A percentile compares a stretch with the other conserved stretches of the same genome.
phyloP scores from a whole-genome alignment of 2,329 filamentous ascomycete species.

The Ceratocystis albifundus region DNA sequence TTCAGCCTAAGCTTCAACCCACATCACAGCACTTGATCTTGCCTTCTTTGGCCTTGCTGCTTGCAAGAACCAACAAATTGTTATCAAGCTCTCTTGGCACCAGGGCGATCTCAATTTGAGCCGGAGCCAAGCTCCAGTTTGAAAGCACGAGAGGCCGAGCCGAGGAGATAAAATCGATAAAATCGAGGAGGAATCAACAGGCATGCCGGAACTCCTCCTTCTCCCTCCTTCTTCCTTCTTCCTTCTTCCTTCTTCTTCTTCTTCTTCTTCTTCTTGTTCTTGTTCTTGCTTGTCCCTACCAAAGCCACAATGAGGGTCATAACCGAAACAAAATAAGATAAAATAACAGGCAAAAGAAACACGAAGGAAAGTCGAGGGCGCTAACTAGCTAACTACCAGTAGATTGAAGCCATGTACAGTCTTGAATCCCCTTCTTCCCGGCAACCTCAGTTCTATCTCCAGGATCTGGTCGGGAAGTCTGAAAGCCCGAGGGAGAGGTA shows the following conservation, averaged over 20 bases:
- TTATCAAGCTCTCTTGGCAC: neutral
- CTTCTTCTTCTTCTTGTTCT: neutral
- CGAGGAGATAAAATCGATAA: neutral
- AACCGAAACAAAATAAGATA: neutral
- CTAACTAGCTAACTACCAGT: too few relatives aligned
- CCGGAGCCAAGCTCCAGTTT: neutral
- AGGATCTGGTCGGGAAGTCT: neutral
- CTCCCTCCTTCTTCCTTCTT: neutral
- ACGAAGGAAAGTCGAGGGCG: neutral
- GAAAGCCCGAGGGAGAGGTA: neutral
- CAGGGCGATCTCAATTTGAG: neutral
- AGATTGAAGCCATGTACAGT: neutral
- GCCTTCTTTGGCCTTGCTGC: neutral
- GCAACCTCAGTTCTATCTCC: neutral
- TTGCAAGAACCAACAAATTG: neutral
- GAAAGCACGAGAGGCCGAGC: conserved; percentile 8
- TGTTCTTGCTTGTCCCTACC: neutral
- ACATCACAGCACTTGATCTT: neutral
- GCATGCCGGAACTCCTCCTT: neutral
- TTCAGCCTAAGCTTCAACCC: neutral
- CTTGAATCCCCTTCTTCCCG: neutral
- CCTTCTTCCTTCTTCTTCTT: neutral
- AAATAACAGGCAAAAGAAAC: neutral
- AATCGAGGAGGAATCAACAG: neutral
- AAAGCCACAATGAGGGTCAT: neutral